These are phyloP conservation scores for Chytriomyces hyalinus DNA, from an alignment of 192 early-diverging fungal species.

Conservation along the genomic window DNA sequence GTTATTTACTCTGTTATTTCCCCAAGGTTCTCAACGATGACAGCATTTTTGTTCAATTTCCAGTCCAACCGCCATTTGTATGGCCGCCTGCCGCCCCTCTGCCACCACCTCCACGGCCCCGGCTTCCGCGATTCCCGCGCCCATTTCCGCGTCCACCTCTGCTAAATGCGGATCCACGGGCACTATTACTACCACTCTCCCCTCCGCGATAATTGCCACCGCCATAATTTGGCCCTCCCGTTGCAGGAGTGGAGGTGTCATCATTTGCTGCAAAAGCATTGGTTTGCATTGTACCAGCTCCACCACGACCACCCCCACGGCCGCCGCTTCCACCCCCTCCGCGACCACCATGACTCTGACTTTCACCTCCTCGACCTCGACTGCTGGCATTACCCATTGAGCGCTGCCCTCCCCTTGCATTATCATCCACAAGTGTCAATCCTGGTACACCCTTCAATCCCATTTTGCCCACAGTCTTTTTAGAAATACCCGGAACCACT, in stretches of 20 bases:
- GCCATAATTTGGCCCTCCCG: not conserved
- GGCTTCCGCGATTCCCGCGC: not conserved
- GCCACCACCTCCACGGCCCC: constrained; percentile 10
- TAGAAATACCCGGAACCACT: constrained; percentile 23
- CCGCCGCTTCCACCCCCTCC: not conserved
- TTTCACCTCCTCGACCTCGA: constrained; percentile 5
- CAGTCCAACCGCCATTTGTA: not conserved
- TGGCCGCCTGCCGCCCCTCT: not conserved
- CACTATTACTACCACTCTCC: not conserved
- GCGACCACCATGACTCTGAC: not conserved
- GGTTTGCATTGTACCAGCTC: not conserved
- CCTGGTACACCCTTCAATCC: constrained; percentile 47
- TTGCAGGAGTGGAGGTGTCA: not conserved
- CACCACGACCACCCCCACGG: constrained; percentile 2
- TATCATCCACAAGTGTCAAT: constrained; percentile 18
- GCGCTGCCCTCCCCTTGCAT: not conserved
- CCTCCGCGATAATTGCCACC: not conserved
- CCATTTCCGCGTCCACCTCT: not conserved
- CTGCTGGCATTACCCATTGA: not conserved
- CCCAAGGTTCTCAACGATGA: too few species aligned
- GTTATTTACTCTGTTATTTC: too few species aligned
- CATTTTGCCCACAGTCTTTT: constrained; percentile 47
- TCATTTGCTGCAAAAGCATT: not conserved
- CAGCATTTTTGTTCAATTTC: not conserved
- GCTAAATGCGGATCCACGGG: not conserved